Conservation (phyloP, 2,329 filamentous ascomycete genomes). For the Sclerotinia sclerotiorum region DNA sequence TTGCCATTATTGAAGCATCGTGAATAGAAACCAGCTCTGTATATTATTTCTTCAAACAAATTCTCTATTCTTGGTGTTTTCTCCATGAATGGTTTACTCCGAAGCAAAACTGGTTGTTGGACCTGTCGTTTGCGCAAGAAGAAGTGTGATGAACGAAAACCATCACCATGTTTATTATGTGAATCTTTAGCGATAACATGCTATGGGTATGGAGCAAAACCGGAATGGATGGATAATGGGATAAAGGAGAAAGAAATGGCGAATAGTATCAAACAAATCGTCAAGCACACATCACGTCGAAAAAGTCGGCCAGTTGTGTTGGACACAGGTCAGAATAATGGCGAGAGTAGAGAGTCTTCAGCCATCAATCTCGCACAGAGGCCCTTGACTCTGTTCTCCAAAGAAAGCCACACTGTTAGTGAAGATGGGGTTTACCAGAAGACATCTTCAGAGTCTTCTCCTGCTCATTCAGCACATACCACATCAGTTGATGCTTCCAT, state of each 20-base stretch:
- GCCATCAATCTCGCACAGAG: conserved; percentile 17
- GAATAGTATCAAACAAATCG: conserved; percentile 55
- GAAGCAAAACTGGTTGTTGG: conserved; percentile 29
- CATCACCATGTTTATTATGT: conserved; percentile 54
- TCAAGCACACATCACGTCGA: conserved; percentile 55
- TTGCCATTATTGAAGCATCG: neutral
- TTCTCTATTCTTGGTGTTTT: neutral
- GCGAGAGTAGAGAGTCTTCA: conserved; percentile 13
- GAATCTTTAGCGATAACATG: conserved; percentile 55
- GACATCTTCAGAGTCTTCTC: neutral
- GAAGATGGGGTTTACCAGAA: neutral
- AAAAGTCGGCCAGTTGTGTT: conserved; percentile 22
- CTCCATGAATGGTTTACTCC: conserved; percentile 12
- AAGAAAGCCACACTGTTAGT: neutral
- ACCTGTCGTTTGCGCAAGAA: conserved; percentile 59
- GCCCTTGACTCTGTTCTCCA: neutral
- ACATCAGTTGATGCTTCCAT: neutral
- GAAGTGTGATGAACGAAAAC: conserved; percentile 55
- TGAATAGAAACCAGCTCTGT: neutral
- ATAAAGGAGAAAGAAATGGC: conserved; percentile 49
- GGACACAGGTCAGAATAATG: conserved; percentile 14
- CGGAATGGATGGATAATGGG: conserved; percentile 37
- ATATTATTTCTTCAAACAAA: neutral
- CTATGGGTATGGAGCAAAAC: conserved; percentile 48
- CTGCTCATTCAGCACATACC: neutral